These are phyloP conservation scores for Multifurca ochricompacta DNA, from an alignment of 768 basidiomycete species.

Conservation along the genomic window DNA sequence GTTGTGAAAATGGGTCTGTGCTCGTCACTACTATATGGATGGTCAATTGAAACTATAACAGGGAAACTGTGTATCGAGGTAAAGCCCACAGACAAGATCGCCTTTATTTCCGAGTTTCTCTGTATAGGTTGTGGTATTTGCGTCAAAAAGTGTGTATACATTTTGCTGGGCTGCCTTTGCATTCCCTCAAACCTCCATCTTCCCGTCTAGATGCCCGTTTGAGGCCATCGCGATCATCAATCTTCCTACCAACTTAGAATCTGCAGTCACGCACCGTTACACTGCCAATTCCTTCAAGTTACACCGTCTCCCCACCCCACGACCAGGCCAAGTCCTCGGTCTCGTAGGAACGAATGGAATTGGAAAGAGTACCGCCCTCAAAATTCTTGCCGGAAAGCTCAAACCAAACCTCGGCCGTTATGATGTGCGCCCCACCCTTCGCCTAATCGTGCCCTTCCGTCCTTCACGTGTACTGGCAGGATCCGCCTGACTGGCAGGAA, in stretches of 20 bases:
- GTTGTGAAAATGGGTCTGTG: conserved; percentile 91
- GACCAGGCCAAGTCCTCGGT: conserved; percentile 97
- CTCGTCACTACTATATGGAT: not conserved
- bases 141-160: conserved; percentile 87
- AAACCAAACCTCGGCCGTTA: conserved; percentile 98
- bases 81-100: conserved; percentile 91
- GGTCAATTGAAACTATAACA: conserved; percentile 26
- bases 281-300: conserved; percentile 98
- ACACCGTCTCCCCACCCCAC: conserved; percentile 92
- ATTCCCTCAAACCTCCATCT: not conserved
- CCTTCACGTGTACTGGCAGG: conserved; percentile 36
- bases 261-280: conserved; percentile 96
- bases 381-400: conserved; percentile 92
- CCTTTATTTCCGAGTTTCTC: conserved; percentile 97
- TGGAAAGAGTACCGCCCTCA: conserved; percentile 96
- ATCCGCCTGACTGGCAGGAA: conserved; percentile 98
- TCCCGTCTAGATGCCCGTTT: conserved; percentile 76
- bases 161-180: not conserved
- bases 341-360: conserved; percentile 99
- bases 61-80: conserved; percentile 99
- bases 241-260: conserved; percentile 92
- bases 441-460: not conserved
- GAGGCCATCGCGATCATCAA: conserved; percentile 99
- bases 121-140: conserved; percentile 99
- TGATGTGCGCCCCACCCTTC: conserved; percentile 49